Percentiles rank a stretch among this genome's conserved stretches.
Conservation (phyloP, 352 stramenopile genomes). For the Phytopythium oedochilum region DNA sequence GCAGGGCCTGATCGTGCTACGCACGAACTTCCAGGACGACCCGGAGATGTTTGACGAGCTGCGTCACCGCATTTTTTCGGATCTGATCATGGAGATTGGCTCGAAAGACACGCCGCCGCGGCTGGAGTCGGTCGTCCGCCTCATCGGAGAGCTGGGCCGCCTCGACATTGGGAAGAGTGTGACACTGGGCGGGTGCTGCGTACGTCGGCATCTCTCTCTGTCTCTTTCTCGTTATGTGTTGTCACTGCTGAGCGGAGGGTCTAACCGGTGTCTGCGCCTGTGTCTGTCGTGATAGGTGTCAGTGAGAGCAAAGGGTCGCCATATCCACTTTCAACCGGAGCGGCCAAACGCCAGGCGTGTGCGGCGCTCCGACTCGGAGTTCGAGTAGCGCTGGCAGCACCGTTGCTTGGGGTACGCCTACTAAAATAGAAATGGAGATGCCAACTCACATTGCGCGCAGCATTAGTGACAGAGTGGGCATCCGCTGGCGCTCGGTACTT, state of each 20-base stretch:
- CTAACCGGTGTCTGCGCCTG: neutral
- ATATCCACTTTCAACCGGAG: slow-evolving; percentile 36
- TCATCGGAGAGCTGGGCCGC: slow-evolving; percentile 37
- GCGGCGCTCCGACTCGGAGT: neutral
- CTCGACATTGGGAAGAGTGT: slow-evolving; percentile 64
- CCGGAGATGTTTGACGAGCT: slow-evolving; percentile 62
- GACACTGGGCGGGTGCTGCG: slow-evolving; percentile 61
- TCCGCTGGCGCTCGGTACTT: no score
- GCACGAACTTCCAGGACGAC: slow-evolving; percentile 37
- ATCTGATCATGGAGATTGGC: slow-evolving; percentile 44
- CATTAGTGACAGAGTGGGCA: neutral
- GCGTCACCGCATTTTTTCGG: slow-evolving; percentile 50
- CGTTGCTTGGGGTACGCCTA: no score
- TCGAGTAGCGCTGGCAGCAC: neutral
- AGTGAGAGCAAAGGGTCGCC: slow-evolving; percentile 28
- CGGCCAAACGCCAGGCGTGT: neutral
- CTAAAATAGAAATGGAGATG: neutral
- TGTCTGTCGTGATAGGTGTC: slow-evolving; percentile 7
- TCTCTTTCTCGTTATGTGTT: neutral
- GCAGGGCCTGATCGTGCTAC: slow-evolving; percentile 27
- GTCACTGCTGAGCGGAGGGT: neutral
- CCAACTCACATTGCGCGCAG: neutral
- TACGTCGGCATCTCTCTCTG: slow-evolving; percentile 16
- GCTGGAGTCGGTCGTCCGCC: slow-evolving; percentile 38
- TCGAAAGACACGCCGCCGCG: slow-evolving; percentile 55